These are phyloP conservation scores for Neurospora pannonica DNA, from an alignment of 495 filamentous ascomycete species.

Conservation along the genomic window DNA sequence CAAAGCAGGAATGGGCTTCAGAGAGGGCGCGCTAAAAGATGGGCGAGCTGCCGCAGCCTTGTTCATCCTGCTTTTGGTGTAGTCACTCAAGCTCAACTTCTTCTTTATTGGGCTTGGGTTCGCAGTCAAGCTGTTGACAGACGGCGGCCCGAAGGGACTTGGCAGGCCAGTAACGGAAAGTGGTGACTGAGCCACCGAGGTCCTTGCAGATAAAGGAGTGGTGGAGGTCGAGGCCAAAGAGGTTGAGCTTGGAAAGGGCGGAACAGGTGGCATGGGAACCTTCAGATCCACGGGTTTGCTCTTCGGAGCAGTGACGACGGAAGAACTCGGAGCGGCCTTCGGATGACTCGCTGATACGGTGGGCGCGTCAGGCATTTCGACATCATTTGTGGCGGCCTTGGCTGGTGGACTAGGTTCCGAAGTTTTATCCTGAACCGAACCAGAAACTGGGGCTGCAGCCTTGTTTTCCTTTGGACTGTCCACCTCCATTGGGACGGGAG, in stretches of 20 bases:
- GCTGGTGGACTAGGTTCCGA: neutral
- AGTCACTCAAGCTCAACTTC: conserved; percentile 67
- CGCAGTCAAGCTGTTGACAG: conserved; percentile 34
- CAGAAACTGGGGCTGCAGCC: conserved; percentile 7
- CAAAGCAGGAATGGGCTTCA: conserved; percentile 23
- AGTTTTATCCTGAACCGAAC: conserved; percentile 7
- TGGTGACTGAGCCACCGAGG: conserved; percentile 43
- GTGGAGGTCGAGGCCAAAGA: conserved; percentile 22
- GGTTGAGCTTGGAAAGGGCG: conserved; percentile 23
- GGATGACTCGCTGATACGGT: conserved; percentile 1
- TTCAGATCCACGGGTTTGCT: conserved; percentile 36
- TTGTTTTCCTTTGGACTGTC: conserved; percentile 20
- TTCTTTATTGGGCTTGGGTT: conserved; percentile 57
- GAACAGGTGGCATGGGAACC: conserved; percentile 42
- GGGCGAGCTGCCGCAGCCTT: conserved; percentile 36
- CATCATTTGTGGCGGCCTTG: conserved; percentile 10
- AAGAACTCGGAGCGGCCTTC: conserved; percentile 3
- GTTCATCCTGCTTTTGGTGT: conserved; percentile 44
- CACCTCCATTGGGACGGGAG: conserved; percentile 24
- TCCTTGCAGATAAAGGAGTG: conserved; percentile 35
- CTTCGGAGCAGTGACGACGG: conserved; percentile 16
- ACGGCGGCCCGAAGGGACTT: conserved; percentile 33
- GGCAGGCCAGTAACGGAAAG: conserved; percentile 27
- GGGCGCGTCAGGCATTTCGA: conserved; percentile 18
- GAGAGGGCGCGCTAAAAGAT: conserved; percentile 20